A percentile compares a stretch with the other conserved stretches of the same genome.
These are phyloP conservation scores for Fusarium sp. DNA, from an alignment of 2,329 filamentous ascomycete species.

Conservation along the genomic window DNA sequence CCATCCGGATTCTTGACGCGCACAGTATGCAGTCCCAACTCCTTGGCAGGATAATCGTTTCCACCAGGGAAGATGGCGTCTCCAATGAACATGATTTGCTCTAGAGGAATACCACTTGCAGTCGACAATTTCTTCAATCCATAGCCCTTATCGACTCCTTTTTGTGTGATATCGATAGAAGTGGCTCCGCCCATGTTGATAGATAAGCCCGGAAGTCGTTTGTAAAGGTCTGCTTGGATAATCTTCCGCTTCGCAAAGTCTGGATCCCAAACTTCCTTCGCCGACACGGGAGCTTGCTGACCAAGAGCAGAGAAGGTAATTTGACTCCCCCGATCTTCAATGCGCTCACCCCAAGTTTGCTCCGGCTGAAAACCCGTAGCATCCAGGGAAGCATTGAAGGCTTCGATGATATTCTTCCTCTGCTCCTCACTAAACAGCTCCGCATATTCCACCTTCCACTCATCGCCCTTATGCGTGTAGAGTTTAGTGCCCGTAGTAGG, in stretches of 20 bases:
- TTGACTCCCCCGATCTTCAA: slow-evolving; percentile 23
- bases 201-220: slow-evolving; percentile 18
- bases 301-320: slow-evolving; percentile 26
- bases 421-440: slow-evolving; percentile 23
- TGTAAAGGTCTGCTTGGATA: slow-evolving; percentile 18
- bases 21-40: slow-evolving; percentile 18
- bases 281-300: slow-evolving; percentile 12
- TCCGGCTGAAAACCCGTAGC: slow-evolving; percentile 20
- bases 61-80: slow-evolving; percentile 26
- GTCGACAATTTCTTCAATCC: slow-evolving; percentile 21
- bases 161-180: slow-evolving; percentile 26
- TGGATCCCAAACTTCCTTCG: slow-evolving; percentile 23
- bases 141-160: slow-evolving; percentile 25
- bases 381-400: slow-evolving; percentile 21
- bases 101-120: slow-evolving; percentile 8
- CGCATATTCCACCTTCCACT: slow-evolving; percentile 23
- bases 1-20: slow-evolving; percentile 28
- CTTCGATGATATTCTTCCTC: slow-evolving; percentile 21
- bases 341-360: slow-evolving; percentile 26
- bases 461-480: slow-evolving; percentile 16
- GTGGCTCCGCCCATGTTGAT: slow-evolving; percentile 29
- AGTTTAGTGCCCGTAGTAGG: slow-evolving; percentile 23
- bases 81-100: slow-evolving; percentile 28
- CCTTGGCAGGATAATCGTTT: slow-evolving; percentile 27
- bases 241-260: slow-evolving; percentile 25